Conservation (phyloP, 148 eudicot species). For the Dysphania ambrosioides region DNA sequence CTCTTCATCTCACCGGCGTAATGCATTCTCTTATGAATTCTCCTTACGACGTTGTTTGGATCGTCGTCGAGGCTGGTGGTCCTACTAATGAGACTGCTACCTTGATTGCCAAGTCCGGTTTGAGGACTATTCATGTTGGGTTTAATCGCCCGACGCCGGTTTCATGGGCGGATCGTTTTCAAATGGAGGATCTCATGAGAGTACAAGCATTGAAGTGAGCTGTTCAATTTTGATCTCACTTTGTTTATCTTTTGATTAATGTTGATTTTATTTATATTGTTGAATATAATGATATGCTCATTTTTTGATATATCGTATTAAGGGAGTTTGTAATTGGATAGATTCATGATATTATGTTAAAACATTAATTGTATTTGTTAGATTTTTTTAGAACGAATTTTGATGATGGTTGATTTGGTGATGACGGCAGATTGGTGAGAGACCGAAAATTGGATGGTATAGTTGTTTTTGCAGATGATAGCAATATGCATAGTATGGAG, state of each 20-base stretch:
- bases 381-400: background rate
- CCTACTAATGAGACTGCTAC: slow-evolving; percentile 65
- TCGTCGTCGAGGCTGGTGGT: slow-evolving; percentile 92
- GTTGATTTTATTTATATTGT: no score
- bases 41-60: slow-evolving; percentile 71
- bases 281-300: no score
- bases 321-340: background rate
- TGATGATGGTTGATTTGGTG: slow-evolving; percentile 8
- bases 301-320: background rate
- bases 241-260: no score
- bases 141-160: slow-evolving; percentile 53
- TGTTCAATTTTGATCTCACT: background rate
- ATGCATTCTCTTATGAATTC: slow-evolving; percentile 91
- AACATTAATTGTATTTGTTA: background rate
- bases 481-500: slow-evolving; percentile 94
- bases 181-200: slow-evolving; percentile 71
- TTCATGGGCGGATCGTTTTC: slow-evolving; percentile 70
- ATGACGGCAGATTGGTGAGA: slow-evolving; percentile 68
- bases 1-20: slow-evolving; percentile 78
- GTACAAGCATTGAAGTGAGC: slow-evolving; percentile 62
- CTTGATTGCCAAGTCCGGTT: slow-evolving; percentile 53
- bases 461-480: slow-evolving; percentile 94
- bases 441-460: slow-evolving; percentile 78
- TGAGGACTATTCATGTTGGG: slow-evolving; percentile 59
- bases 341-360: background rate